Base-by-base conservation (phyloP, 2,329 filamentous ascomycete genomes). In the Cercospora sp. region DNA sequence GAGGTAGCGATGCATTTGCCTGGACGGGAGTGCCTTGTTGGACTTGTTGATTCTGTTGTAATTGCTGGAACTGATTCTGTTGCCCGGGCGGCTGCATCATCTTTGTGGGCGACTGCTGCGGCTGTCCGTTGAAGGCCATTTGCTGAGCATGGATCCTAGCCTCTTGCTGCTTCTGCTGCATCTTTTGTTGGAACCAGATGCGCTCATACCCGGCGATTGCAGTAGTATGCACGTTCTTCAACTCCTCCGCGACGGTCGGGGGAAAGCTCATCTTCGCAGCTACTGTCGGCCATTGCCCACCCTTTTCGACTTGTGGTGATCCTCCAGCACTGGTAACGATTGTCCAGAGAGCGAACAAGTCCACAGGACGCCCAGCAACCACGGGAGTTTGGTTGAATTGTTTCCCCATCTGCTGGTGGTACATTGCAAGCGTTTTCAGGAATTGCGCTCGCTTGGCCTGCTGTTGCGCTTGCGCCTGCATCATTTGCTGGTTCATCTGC, bases 171-270 rank as follows among this genome's bases (percentile, higher is more conserved):
- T 79, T 79, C 63, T 79, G 74, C 60, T 80, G 77, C 69, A 73
- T 72, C 36, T 88, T 87, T 73, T 87, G 86, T 36, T 84, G 82
- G 40, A 85, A 76, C 82, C 86, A 91, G 1, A 86, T 86, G 68
- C 89, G 87, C 77, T 97, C 94, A 71, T 97, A 97, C 33, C 89
- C 86, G 28, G 86, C 81, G 5, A 97, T 81, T 72, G 94, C 93
- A 40, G 87, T 85, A 74, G 93, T 90, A 78, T 95, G 97, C 6
- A 92, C 85, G 30, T 86, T 84, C 73, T 89, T 83, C 68, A 97
- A 79, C 72, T 95, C 89, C 67, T 87, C 85, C 2, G 88, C 84
- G 0, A 91, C 92, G 9, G 84, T 86, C 1, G 89, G 90, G 64
- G 77, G 72, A 51, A 82, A 81, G n/a, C 79, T 77, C 71, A 84